These are phyloP conservation scores for Solanum gracilifrons DNA, from an alignment of 257 asterid species.

Conservation along the genomic window DNA sequence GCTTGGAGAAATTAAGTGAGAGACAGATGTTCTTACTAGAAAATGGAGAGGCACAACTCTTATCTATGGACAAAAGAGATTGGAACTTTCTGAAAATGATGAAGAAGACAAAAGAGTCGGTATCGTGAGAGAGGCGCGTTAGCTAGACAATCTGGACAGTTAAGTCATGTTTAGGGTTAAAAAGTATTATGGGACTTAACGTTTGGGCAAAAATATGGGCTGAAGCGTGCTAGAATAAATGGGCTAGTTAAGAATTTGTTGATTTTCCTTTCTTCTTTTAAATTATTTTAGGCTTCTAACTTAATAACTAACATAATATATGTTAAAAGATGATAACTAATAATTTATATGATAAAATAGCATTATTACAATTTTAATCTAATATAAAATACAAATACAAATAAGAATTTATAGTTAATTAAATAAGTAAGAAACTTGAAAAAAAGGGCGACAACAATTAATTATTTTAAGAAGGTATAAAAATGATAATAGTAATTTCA, in stretches of 20 bases:
- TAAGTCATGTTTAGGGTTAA: not conserved
- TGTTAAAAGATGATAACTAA: not conserved
- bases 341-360: too few species aligned
- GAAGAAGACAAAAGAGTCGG: not conserved
- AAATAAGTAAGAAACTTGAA: not conserved
- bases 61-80: not conserved
- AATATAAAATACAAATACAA: not conserved
- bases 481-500: not conserved
- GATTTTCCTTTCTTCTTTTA: not conserved
- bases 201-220: not conserved
- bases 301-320: not conserved
- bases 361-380: not conserved
- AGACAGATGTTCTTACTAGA: not conserved
- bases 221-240: not conserved
- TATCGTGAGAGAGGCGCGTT: not conserved
- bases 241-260: not conserved
- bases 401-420: too few species aligned
- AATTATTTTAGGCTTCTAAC: not conserved
- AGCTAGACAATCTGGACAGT: not conserved
- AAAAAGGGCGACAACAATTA: not conserved
- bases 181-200: not conserved
- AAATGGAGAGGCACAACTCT: not conserved
- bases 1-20: not conserved
- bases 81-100: not conserved
- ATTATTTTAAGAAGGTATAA: too few species aligned